These are phyloP conservation scores for Cladochytrium replicatum DNA, from an alignment of 192 early-diverging fungal genomes.

Conservation along the genomic window DNA sequence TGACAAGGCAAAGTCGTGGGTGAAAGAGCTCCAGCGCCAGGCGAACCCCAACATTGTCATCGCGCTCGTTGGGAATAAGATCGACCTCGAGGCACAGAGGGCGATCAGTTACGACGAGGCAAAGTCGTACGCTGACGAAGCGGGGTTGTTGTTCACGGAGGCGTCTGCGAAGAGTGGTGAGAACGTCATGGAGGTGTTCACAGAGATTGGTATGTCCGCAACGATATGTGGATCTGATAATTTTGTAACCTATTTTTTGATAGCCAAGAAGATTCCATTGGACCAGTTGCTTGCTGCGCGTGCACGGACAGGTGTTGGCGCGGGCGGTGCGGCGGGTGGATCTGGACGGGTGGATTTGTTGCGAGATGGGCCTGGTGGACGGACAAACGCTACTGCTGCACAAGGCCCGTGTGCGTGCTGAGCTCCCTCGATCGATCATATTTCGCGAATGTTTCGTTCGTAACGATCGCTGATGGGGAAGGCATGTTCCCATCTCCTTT, in stretches of 20 bases:
- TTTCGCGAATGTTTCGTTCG: too few relatives aligned
- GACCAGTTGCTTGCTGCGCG: conserved; percentile 33
- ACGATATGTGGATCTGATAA: not conserved
- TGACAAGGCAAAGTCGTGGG: conserved; percentile 89
- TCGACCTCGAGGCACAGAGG: conserved; percentile 68
- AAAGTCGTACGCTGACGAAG: conserved; percentile 61
- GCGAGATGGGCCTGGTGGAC: too few relatives aligned
- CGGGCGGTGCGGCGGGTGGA: not conserved
- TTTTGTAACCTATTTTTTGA: not conserved
- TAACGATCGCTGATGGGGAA: too few relatives aligned
- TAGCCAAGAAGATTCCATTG: conserved; percentile 50
- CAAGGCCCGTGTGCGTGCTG: too few relatives aligned
- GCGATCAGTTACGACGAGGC: conserved; percentile 67
- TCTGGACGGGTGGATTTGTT: conserved; percentile 34
- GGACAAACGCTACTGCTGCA: too few relatives aligned
- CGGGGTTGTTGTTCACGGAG: conserved; percentile 77
- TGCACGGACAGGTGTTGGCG: conserved; percentile 12
- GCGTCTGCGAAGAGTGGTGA: conserved; percentile 79
- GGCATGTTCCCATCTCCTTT: too few relatives aligned
- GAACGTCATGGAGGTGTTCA: conserved; percentile 81
- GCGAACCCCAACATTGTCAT: conserved; percentile 94
- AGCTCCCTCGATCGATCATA: too few relatives aligned
- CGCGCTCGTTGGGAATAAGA: conserved; percentile 92
- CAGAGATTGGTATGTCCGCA: conserved; percentile 63
- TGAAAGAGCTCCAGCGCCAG: conserved; percentile 92